phyloP scores from a whole-genome alignment of 2,329 filamentous ascomycete species.

The Aureobasidium musti region DNA sequence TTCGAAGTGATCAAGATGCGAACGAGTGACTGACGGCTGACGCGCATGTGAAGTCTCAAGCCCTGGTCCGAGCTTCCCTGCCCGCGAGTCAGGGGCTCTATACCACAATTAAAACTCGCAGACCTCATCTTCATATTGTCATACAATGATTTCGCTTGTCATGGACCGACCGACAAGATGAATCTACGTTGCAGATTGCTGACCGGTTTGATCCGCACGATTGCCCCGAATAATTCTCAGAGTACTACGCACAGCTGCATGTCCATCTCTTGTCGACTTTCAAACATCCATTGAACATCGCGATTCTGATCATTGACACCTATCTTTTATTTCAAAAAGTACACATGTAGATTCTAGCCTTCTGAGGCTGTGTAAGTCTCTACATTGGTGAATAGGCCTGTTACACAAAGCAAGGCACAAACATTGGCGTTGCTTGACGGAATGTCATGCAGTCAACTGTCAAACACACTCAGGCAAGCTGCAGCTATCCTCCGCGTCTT shows the following conservation, averaged over 20 bases:
- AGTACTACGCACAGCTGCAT: background rate
- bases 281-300: background rate
- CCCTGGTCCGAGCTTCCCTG: background rate
- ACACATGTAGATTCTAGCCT: background rate
- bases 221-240: background rate
- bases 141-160: background rate
- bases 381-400: background rate
- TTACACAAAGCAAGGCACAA: slow-evolving; percentile 20
- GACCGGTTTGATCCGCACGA: background rate
- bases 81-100: background rate
- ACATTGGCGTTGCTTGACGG: slow-evolving; percentile 11
- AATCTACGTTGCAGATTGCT: background rate
- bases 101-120: background rate
- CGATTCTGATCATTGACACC: background rate
- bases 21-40: background rate
- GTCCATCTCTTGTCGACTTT: background rate
- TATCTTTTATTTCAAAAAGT: background rate
- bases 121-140: background rate
- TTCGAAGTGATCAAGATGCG: slow-evolving; percentile 2
- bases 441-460: slow-evolving; percentile 19
- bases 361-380: background rate
- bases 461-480: background rate
- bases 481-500: background rate
- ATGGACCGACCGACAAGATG: background rate
- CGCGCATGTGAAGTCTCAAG: slow-evolving; percentile 25